These are phyloP conservation scores for Antitrichia curtipendula DNA, from an alignment of 225 moss, liverwort and hornwort genomes.

Conservation along the genomic window DNA sequence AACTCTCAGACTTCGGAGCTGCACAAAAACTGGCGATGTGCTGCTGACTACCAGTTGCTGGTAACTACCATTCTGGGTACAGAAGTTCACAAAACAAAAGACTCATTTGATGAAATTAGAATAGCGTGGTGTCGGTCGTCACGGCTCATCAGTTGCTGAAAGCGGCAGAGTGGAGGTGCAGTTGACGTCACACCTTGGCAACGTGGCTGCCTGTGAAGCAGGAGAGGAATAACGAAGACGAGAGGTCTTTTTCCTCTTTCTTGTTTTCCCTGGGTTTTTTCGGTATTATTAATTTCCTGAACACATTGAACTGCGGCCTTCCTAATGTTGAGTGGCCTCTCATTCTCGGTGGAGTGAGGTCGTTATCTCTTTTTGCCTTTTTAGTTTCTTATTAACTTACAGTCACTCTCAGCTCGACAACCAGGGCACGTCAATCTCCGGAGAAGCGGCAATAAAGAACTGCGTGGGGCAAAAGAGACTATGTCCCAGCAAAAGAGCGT, in stretches of 20 bases:
- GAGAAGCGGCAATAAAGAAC: not conserved
- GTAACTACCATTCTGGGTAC: not conserved
- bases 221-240: not conserved
- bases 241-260: not conserved
- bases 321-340: not conserved
- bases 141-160: not conserved
- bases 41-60: not conserved
- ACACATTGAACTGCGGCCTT: too few species aligned
- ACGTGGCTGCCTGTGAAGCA: constrained; percentile 4
- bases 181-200: not conserved
- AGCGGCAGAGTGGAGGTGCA: not conserved
- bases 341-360: not conserved
- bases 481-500: not conserved
- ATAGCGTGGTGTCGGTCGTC: not conserved
- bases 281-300: not conserved
- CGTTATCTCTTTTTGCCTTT: not conserved
- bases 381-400: not conserved
- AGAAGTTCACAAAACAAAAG: not conserved
- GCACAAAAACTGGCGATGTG: not conserved
- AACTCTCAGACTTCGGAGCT: not conserved
- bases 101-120: not conserved
- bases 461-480: not conserved
- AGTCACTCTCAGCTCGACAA: not conserved
- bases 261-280: too few species aligned
- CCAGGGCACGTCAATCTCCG: not conserved